phyloP scores from a whole-genome alignment of 306 rosid genomes.

The Morella rubra region DNA sequence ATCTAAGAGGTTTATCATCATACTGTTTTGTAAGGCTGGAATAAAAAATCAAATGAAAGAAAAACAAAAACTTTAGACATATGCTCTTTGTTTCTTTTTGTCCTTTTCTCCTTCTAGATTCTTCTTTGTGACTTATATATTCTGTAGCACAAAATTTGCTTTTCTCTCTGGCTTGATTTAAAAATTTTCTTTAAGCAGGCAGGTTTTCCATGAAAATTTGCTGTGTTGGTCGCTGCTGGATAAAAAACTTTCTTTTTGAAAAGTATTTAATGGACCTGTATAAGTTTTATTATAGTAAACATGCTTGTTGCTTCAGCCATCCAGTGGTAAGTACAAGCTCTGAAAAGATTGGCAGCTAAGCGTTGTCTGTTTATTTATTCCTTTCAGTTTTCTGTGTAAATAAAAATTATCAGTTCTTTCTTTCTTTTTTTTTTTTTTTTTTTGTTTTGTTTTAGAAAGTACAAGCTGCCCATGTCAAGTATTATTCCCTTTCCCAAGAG shows the following conservation, averaged over 20 bases:
- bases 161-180: neutral
- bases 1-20: neutral
- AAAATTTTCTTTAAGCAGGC: neutral
- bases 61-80: too few relatives aligned
- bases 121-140: neutral
- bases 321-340: neutral
- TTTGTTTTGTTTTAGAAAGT: conserved; percentile 54
- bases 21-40: neutral
- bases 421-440: conserved; percentile 9
- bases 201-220: neutral
- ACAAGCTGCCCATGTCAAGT: conserved; percentile 80
- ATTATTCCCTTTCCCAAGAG: conserved; percentile 93
- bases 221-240: neutral
- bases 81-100: neutral
- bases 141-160: neutral
- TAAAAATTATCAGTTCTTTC: neutral
- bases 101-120: neutral
- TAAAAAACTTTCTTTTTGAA: neutral
- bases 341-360: too few relatives aligned
- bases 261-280: neutral
- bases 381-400: neutral
- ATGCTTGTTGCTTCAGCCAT: neutral
- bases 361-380: neutral
- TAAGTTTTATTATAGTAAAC: neutral
- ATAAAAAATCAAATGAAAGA: too few relatives aligned